phyloP scores from a whole-genome alignment of 2,329 filamentous ascomycete species.

The Colletotrichum sp. region DNA sequence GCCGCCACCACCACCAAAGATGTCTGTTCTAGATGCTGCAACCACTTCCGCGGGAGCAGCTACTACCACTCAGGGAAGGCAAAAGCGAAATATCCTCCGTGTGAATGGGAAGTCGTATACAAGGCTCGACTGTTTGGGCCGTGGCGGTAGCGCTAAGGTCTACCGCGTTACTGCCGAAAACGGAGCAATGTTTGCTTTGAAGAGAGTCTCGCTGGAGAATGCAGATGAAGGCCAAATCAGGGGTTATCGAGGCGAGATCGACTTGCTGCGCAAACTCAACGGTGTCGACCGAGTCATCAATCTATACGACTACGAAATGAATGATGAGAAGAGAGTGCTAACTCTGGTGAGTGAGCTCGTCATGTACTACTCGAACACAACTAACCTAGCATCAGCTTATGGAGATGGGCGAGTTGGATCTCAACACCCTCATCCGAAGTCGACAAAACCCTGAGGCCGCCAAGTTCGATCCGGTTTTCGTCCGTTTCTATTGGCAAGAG shows the following conservation, averaged over 20 bases:
- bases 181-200: conserved; percentile 92
- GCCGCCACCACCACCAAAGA: conserved; percentile 87
- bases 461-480: conserved; percentile 85
- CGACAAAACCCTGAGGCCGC: conserved; percentile 75
- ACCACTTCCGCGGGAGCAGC: conserved; percentile 83
- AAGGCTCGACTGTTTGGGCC: conserved; percentile 86
- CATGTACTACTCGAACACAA: not conserved
- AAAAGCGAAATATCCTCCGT: conserved; percentile 81
- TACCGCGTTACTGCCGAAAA: conserved; percentile 98
- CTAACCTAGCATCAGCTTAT: conserved; percentile 68
- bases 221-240: conserved; percentile 83
- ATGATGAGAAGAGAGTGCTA: conserved; percentile 84
- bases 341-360: conserved; percentile 69
- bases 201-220: conserved; percentile 89
- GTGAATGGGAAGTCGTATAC: conserved; percentile 94
- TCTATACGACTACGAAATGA: conserved; percentile 91
- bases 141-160: conserved; percentile 91
- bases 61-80: conserved; percentile 73
- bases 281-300: conserved; percentile 90
- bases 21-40: conserved; percentile 93
- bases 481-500: conserved; percentile 98
- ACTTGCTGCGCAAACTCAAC: conserved; percentile 80
- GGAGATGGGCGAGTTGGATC: conserved; percentile 95
- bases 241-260: conserved; percentile 95
- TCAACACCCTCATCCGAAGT: conserved; percentile 82